Conservation (phyloP, 2,329 filamentous ascomycete species). For the Aspergillus sp. region DNA sequence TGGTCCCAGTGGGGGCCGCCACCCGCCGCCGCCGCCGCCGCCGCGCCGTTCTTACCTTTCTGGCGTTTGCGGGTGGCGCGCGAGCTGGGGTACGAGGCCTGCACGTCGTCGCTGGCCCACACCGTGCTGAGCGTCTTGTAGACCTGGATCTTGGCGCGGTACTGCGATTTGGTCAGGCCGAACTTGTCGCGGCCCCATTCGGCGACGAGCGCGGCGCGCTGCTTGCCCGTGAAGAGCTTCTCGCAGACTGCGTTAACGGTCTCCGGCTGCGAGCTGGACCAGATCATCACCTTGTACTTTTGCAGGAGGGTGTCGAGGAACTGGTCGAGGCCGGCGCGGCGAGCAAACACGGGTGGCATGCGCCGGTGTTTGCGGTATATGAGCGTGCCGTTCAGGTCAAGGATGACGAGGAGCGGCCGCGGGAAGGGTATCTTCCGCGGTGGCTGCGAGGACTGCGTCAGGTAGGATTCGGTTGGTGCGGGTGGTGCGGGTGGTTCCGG, state of each 20-base stretch:
- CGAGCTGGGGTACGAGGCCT: conserved; percentile 40
- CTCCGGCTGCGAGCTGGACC: conserved; percentile 76
- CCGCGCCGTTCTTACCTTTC: conserved; percentile 4
- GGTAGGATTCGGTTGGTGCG: conserved; percentile 58
- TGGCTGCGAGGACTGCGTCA: conserved; percentile 50
- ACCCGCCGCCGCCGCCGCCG: no score
- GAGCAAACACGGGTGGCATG: conserved; percentile 54
- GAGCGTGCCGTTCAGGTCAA: conserved; percentile 92
- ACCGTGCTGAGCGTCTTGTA: conserved; percentile 79
- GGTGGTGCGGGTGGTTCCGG: conserved; percentile 43
- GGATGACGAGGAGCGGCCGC: conserved; percentile 71
- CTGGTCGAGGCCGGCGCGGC: conserved; percentile 63
- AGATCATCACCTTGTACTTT: conserved; percentile 78
- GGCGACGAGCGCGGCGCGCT: conserved; percentile 59
- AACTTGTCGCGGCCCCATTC: conserved; percentile 79
- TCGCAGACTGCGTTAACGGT: conserved; percentile 65
- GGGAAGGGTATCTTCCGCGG: conserved; percentile 46
- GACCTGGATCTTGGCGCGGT: conserved; percentile 70
- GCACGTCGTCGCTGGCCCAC: conserved; percentile 57
- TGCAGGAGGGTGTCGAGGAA: conserved; percentile 75
- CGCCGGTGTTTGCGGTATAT: conserved; percentile 64
- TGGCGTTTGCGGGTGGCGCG: conserved; percentile 1
- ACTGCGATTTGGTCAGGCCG: conserved; percentile 63
- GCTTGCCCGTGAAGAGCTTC: conserved; percentile 56
- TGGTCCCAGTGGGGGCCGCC: conserved; percentile 67